Evolutionary conservation across 1,284 basidiomycete species (phyloP).

Genomic region (Papiliotrema laurentii): DNA sequence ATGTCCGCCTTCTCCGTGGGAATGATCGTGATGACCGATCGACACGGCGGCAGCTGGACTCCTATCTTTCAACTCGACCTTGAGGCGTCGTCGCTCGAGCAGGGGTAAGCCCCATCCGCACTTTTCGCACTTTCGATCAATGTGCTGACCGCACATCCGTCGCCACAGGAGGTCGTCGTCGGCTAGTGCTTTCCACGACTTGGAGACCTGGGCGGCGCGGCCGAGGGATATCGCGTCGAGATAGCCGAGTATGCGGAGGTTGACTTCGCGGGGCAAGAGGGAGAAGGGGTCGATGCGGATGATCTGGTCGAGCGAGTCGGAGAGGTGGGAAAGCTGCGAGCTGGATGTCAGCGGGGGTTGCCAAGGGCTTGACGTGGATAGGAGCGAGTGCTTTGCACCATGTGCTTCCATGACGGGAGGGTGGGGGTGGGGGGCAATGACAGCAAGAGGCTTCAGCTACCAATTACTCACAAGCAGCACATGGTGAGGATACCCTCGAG

Average conservation of each 20-base stretch:
- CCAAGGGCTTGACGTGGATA: too few species aligned
- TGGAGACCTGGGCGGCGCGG: constrained; percentile 88
- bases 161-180: constrained; percentile 97
- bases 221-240: constrained; percentile 95
- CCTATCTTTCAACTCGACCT: constrained; percentile 44
- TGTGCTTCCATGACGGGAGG: neutral
- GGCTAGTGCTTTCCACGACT: constrained; percentile 79
- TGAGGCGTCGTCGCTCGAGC: constrained; percentile 57
- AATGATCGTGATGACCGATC: constrained; percentile 32
- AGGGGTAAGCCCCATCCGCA: constrained; percentile 97
- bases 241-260: constrained; percentile 81
- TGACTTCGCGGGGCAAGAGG: constrained; percentile 85
- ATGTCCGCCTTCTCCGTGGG: constrained; percentile 12
- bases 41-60: constrained; percentile 36
- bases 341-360: constrained; percentile 28
- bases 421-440: neutral
- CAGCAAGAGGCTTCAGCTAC: too few species aligned
- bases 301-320: constrained; percentile 82
- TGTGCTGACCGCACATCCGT: constrained; percentile 97
- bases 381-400: neutral
- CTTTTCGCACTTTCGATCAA: constrained; percentile 93
- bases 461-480: constrained; percentile 73
- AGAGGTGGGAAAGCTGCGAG: constrained; percentile 90
- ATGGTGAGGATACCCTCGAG: constrained; percentile 97
- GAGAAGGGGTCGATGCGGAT: constrained; percentile 94